Evolutionary conservation across 2,329 filamentous ascomycete genomes (phyloP).

Genomic region (Penicillium psychrosexuale): DNA sequence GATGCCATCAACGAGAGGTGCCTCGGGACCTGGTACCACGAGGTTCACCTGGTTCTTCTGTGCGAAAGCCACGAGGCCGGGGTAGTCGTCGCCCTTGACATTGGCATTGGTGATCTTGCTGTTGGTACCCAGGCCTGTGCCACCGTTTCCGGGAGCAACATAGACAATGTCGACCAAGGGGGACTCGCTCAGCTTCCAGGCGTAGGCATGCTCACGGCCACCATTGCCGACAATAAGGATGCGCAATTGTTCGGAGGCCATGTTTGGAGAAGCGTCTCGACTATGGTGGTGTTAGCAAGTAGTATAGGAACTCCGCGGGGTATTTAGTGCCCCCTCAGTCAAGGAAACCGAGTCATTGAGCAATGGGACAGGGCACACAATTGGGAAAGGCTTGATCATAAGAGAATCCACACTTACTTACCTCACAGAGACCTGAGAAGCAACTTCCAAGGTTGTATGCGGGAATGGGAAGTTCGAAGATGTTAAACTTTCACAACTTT

Average conservation of each 20-base stretch:
- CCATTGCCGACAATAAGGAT: slow-evolving; percentile 90
- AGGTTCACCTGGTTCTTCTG: slow-evolving; percentile 71
- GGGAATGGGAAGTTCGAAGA: slow-evolving; percentile 4
- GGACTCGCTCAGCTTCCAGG: slow-evolving; percentile 90
- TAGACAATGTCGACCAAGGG: slow-evolving; percentile 70
- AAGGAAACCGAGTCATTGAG: not conserved
- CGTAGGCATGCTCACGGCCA: slow-evolving; percentile 88
- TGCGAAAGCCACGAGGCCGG: slow-evolving; percentile 71
- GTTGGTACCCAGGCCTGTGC: slow-evolving; percentile 59
- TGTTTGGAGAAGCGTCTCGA: slow-evolving; percentile 28
- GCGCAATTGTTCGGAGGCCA: slow-evolving; percentile 54
- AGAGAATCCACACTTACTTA: slow-evolving; percentile 7
- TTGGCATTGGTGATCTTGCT: slow-evolving; percentile 69
- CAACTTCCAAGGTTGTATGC: slow-evolving; percentile 16
- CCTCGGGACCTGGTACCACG: slow-evolving; percentile 86
- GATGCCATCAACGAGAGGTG: slow-evolving; percentile 87
- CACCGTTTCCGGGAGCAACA: slow-evolving; percentile 76
- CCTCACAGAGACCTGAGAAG: slow-evolving; percentile 25
- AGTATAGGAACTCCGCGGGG: slow-evolving; percentile 22
- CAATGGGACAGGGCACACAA: not conserved
- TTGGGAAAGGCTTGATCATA: not conserved
- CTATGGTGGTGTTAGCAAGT: slow-evolving; percentile 17
- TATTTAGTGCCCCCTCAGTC: slow-evolving; percentile 16
- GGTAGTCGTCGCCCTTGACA: slow-evolving; percentile 73
- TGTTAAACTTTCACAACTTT: slow-evolving; percentile 18